These are phyloP conservation scores for Aspergillus calidoustus DNA, from an alignment of 2,329 filamentous ascomycete species.

Conservation along the genomic window DNA sequence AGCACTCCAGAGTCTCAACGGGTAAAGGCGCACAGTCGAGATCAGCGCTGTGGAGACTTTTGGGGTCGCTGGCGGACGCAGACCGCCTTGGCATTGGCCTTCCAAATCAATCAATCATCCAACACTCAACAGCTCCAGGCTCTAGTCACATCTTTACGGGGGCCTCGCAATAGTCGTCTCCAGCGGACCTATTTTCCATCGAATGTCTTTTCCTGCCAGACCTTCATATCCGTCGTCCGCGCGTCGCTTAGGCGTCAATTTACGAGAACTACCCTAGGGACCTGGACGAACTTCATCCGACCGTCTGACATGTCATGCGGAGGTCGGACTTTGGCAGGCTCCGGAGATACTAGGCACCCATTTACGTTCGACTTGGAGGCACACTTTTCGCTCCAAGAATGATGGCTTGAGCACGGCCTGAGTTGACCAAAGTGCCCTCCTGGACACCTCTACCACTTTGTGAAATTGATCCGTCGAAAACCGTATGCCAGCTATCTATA, in stretches of 20 bases:
- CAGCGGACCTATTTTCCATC: background rate
- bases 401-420: background rate
- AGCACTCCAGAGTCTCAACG: background rate
- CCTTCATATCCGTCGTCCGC: background rate
- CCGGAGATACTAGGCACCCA: background rate
- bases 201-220: background rate
- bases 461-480: background rate
- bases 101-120: too few relatives aligned
- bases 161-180: background rate
- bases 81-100: slow-evolving; percentile 12
- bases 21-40: background rate
- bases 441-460: background rate
- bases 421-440: background rate
- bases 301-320: background rate
- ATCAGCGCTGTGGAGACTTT: background rate
- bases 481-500: background rate
- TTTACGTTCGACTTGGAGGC: background rate
- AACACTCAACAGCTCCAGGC: too few relatives aligned
- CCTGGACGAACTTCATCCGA: background rate
- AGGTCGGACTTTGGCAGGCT: background rate
- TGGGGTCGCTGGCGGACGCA: too few relatives aligned
- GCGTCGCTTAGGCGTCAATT: background rate
- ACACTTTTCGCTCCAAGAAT: background rate
- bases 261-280: background rate
- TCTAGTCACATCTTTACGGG: background rate